These are phyloP conservation scores for Monosporascus sp. DNA, from an alignment of 2,329 filamentous ascomycete species.

Conservation along the genomic window DNA sequence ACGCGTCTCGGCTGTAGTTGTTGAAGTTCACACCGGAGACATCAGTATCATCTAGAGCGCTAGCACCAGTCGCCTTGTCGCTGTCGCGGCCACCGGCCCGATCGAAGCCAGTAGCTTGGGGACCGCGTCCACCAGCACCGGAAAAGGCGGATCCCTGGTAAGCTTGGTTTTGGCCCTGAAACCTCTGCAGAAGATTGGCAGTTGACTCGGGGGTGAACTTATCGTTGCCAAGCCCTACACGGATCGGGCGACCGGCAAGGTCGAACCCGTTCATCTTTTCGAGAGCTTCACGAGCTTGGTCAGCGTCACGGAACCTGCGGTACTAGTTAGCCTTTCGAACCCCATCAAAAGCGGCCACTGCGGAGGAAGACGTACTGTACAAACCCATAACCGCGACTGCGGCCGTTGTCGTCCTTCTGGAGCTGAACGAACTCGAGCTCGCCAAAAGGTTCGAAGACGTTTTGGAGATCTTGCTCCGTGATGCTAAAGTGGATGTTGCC, in stretches of 20 bases:
- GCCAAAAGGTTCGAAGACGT: constrained; percentile 96
- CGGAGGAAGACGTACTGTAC: constrained; percentile 71
- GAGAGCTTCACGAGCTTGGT: constrained; percentile 86
- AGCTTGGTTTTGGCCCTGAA: constrained; percentile 73
- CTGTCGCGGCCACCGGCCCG: constrained; percentile 83
- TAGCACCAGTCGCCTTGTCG: constrained; percentile 86
- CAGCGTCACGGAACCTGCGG: constrained; percentile 80
- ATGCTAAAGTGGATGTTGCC: constrained; percentile 99
- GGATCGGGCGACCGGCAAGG: constrained; percentile 92
- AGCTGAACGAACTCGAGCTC: constrained; percentile 96
- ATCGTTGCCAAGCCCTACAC: constrained; percentile 98
- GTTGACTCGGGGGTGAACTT: constrained; percentile 99
- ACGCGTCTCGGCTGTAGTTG: constrained; percentile 95
- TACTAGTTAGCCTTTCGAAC: constrained; percentile 28
- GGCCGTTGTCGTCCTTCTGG: constrained; percentile 88
- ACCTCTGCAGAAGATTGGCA: constrained; percentile 85
- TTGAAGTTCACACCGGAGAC: constrained; percentile 99
- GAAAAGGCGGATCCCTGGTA: constrained; percentile 91
- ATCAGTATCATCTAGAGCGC: constrained; percentile 94
- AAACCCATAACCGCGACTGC: constrained; percentile 95
- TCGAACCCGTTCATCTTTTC: constrained; percentile 99
- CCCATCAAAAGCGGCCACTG: not conserved
- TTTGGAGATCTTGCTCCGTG: constrained; percentile 90
- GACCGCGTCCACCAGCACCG: constrained; percentile 80
- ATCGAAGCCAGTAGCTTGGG: constrained; percentile 84